Evolutionary conservation across 306 rosid genomes (phyloP).

Genomic region (Fagus crenata): DNA sequence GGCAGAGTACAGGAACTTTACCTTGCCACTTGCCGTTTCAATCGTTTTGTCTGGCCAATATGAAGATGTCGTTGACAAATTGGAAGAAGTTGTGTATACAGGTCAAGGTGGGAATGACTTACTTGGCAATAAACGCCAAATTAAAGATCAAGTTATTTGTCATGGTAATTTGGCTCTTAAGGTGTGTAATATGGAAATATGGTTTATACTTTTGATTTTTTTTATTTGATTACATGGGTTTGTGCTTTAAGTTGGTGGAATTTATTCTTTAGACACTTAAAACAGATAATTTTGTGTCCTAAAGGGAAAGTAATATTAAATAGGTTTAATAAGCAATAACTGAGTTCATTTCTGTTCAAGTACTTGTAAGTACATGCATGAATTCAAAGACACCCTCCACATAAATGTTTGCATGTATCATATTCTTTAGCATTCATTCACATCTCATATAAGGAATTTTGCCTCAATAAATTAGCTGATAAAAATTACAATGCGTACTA

Average conservation of each 20-base stretch:
- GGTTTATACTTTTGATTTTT: not conserved
- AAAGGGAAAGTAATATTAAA: not conserved
- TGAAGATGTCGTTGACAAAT: constrained; percentile 37
- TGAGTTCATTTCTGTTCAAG: not conserved
- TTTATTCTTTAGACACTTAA: not conserved
- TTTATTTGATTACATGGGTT: not conserved
- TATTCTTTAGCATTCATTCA: not conserved
- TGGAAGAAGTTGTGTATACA: constrained; percentile 40
- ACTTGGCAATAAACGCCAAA: constrained; percentile 44
- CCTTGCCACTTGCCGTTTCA: constrained; percentile 34
- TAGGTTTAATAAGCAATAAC: not conserved
- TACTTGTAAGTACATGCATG: not conserved
- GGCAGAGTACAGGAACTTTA: constrained; percentile 8
- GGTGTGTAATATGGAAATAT: constrained; percentile 24
- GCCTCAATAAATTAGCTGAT: no score
- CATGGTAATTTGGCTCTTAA: constrained; percentile 44
- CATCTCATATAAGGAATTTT: no score
- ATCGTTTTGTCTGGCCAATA: constrained; percentile 36
- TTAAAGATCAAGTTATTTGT: constrained; percentile 35
- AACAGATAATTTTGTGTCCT: not conserved
- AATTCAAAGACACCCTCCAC: not conserved
- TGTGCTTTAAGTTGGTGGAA: not conserved
- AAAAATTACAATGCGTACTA: no score
- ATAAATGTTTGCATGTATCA: not conserved
- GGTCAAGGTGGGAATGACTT: constrained; percentile 47